These are phyloP conservation scores for Heliamphora exappendiculata DNA, from an alignment of 148 eudicot species.

Conservation along the genomic window DNA sequence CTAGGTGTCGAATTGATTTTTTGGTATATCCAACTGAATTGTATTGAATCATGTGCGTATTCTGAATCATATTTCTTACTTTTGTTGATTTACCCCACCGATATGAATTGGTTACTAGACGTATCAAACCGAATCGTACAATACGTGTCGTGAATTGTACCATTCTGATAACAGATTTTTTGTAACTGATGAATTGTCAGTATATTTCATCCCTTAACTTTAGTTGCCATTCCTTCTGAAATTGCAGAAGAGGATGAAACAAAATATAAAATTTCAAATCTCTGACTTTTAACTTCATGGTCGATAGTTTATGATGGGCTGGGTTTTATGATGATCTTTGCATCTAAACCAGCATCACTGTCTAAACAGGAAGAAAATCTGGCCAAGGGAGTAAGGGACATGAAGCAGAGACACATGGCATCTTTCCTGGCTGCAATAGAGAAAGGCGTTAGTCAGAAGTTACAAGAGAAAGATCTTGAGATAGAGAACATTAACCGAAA, in stretches of 20 bases:
- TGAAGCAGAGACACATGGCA: constrained; percentile 67
- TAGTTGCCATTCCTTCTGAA: not conserved
- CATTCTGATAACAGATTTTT: too few relatives aligned
- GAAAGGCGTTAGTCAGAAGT: constrained; percentile 54
- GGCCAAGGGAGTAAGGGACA: constrained; percentile 59
- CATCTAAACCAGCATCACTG: not conserved
- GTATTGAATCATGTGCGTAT: too few relatives aligned
- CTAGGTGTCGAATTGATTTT: too few relatives aligned
- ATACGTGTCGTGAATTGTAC: too few relatives aligned
- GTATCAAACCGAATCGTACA: too few relatives aligned
- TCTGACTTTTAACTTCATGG: not conserved
- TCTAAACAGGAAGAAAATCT: constrained; percentile 63
- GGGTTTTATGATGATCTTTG: not conserved
- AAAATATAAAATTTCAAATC: not conserved
- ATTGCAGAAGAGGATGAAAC: not conserved
- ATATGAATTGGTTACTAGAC: too few relatives aligned
- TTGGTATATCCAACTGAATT: too few relatives aligned
- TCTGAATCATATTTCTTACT: too few relatives aligned
- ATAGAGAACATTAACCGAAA: constrained; percentile 68
- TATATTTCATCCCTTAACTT: not conserved
- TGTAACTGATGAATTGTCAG: not conserved
- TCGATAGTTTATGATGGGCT: not conserved
- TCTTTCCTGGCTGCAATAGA: constrained; percentile 57
- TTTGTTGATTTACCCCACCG: too few relatives aligned
- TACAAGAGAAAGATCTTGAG: constrained; percentile 62